Conservation (phyloP, 169 alveolate species). For the Cryptosporidium xiaoi region DNA sequence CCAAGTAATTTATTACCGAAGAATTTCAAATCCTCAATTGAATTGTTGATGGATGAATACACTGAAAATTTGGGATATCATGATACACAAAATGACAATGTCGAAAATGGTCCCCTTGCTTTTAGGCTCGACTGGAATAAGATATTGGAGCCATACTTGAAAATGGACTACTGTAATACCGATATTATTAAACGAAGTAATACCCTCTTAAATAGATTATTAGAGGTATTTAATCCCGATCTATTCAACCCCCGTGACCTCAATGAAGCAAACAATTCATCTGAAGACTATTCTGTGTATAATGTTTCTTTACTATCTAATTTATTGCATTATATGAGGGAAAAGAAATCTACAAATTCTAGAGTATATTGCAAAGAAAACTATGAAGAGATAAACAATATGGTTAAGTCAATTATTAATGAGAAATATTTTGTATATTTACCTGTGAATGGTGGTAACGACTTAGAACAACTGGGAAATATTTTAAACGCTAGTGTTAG, state of each 20-base stretch:
- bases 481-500: background rate
- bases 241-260: background rate
- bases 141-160: conserved; percentile 1
- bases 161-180: background rate
- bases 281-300: conserved; percentile 12
- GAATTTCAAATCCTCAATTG: conserved; percentile 28
- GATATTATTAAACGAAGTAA: background rate
- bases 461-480: conserved; percentile 13
- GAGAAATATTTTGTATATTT: conserved; percentile 10
- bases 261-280: background rate
- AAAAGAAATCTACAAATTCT: background rate
- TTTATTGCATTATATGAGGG: conserved; percentile 33
- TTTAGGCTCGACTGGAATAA: conserved; percentile 34
- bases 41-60: conserved; percentile 27
- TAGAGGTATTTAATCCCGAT: background rate
- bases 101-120: background rate
- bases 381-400: conserved; percentile 10
- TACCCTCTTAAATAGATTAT: background rate
- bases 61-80: background rate
- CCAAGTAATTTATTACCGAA: conserved; percentile 19
- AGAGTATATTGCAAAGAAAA: background rate
- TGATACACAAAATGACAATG: background rate
- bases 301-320: conserved; percentile 16
- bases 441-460: conserved; percentile 7
- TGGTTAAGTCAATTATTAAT: conserved; percentile 14